Base-by-base conservation (phyloP, 495 filamentous ascomycete species). In the Hypoxylon lenormandii region DNA sequence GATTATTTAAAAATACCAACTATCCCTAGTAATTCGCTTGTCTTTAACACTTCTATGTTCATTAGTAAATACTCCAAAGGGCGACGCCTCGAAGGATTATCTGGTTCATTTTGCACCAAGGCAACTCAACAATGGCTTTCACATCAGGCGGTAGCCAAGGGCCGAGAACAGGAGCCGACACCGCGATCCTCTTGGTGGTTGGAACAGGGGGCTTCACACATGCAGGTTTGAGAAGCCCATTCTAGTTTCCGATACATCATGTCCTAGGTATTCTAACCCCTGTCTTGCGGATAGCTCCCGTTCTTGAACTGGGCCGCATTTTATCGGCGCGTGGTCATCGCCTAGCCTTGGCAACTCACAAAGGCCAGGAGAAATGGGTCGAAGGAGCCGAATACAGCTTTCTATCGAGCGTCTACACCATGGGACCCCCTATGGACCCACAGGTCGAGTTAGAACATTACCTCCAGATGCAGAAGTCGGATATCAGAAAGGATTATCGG, bases 301-400 rank as follows among this genome's bases (percentile, higher is more conserved):
- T 80, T 18, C 60, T 82, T 12, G 79, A 82, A 55, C 49, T 82
- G 5, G 77, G 78, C 21, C 59, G 67, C n/a, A 69, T 77, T 30
- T 72, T 80, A 4, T 63, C 78, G 11, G 43, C 64, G 3, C 73
- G 80, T 19, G 79, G 80, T 13, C 78, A 82, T 55, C 66, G 38
- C 11, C 64, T 81, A 37, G 73, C 77, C 37, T 79, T 82, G 13
- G 79, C 80, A 13, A 80, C 79, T 10, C 72, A 79, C 22, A 55
- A 76, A 7, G 75, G 75, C 8, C 77, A 78, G 40, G 78, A 80
- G 59, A 47, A 68, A 57, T 79, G 75, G 76, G 55, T 72, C 21
- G 59, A 74, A 6, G 33, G 38, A 18, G 26, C 6, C 8, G 47
- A 48, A 40, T 79, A 74, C 61, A 53, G 46, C 2, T 80, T 77